Base-by-base conservation (phyloP, 805 yeast genomes). In the Myxozyma vanderwaltii region DNA sequence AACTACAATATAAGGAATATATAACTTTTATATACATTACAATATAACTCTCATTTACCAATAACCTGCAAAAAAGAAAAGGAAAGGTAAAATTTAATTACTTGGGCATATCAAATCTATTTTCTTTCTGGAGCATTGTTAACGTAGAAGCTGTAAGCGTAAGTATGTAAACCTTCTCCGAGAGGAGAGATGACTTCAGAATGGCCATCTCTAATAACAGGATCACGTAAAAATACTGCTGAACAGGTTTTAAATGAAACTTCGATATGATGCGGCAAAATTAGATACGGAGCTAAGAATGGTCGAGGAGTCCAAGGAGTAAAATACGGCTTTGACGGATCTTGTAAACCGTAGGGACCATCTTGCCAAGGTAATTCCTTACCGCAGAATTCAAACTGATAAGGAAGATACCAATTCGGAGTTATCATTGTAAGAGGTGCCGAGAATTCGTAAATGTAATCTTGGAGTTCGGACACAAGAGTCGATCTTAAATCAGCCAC, bases 221-320 rank as follows among this genome's bases (percentile, higher is more conserved):
- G 99, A 73, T 94, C 96, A 75, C 97, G 86, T 73, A 94, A 76
- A 74, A 92, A 94, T n/a, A 94, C 88, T 4, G 97, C 97, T 73
- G 91, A 97, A 72, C 98, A 92, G 4, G 97, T 90, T 63, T 82
- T 82, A 74, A 89, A 92, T 23, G 96, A 88, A 46, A 94, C 77
- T 76, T 94, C 98, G 55, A 94, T 77, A 74, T 94, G 98, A 63
- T 88, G 86, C 29, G 99, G 99, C 69, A 89, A 80, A 60, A 94
- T 82, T 12, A 97, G 94, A 75, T 91, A 89, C 48, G 96, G 95
- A 1, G 96, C 91, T 64, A 94, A 76, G 75, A 92, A 94, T 45
- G 90, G 94, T 76, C 97, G 86, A 66, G 97, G 95, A 60, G 86
- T 81, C 97, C 97, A 94, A 53, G 99, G 99, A 1, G 98, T 90